Base-by-base conservation (phyloP, 345 rosid genomes). In the Salix arbutifolia region DNA sequence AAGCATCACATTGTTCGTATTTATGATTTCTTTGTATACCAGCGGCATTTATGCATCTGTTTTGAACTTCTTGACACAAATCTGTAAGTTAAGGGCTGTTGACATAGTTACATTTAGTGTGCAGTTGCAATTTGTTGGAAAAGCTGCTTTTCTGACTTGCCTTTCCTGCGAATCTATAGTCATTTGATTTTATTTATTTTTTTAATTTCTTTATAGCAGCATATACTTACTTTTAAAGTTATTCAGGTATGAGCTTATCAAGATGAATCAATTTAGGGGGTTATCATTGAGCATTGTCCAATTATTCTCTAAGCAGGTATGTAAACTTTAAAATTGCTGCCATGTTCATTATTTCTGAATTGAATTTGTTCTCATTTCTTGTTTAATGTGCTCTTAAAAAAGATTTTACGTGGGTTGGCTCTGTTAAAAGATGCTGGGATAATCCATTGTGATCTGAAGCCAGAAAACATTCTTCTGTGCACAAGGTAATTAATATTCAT, bases 1-100 rank as follows among this genome's bases (percentile, higher is more conserved):
- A 94, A 93, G 87, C 90, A 91, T 90, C 99, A 96, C 85, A 92
- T 96, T 73, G 99, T 96, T 86, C 98, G 99, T 77, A 91, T 96
- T 71, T 90, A 92, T 80, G 99, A 96, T 84, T 90, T 87, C 90
- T 96, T 96, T 86, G 88, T 91, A 74, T 77, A 84, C 85, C 97
- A 88, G 58, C 88, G 89, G 48, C 99, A 96, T 79, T 85, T 96
- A 82, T 96, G 98, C 87, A 96, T 96, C 81, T 90, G 94, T 87
- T 96, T 96, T 81, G 99, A 96, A 83, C 87, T 96, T 74, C 98
- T 96, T 52, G 97, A 92, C 87, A 89, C 94, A 77, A 96, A 96
- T 87, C 85, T 96, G 99, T 96, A 88, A 92, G 98, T 81, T 74
- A 60, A 21, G 13, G 62, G 62, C 31, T 35, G 9, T 10, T 56